Evolutionary conservation across 108 stramenopile species (phyloP).

Genomic region (Nitzschia sp.): DNA sequence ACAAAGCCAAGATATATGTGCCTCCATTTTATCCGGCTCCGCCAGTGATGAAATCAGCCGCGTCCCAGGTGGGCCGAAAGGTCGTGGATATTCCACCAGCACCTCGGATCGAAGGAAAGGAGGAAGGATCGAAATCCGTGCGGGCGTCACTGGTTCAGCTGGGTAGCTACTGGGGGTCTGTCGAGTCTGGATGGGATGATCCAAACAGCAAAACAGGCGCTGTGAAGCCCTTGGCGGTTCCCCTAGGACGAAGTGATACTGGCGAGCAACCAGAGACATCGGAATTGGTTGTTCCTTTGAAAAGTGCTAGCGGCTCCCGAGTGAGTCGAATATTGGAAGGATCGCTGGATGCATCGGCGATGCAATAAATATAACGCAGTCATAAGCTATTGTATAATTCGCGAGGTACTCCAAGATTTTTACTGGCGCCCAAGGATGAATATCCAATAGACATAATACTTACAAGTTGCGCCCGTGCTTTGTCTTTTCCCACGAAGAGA

Average conservation of each 20-base stretch:
- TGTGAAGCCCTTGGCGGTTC: slow-evolving; percentile 15
- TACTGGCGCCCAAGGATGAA: too few relatives aligned
- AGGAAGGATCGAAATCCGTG: slow-evolving; percentile 30
- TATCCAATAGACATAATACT: too few relatives aligned
- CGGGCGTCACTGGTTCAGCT: slow-evolving; percentile 56
- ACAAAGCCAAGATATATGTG: not conserved
- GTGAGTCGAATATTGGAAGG: slow-evolving; percentile 71
- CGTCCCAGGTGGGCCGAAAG: slow-evolving; percentile 10
- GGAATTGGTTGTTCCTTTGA: slow-evolving; percentile 53
- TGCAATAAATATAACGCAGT: slow-evolving; percentile 30
- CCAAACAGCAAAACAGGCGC: not conserved
- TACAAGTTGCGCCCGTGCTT: too few relatives aligned
- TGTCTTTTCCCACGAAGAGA: too few relatives aligned
- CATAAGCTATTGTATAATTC: too few relatives aligned
- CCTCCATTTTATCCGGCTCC: slow-evolving; percentile 38
- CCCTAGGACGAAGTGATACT: slow-evolving; percentile 20
- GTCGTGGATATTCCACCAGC: slow-evolving; percentile 20
- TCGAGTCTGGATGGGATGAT: slow-evolving; percentile 34
- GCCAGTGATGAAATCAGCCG: slow-evolving; percentile 17
- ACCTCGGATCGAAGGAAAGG: slow-evolving; percentile 9
- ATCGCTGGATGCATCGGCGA: slow-evolving; percentile 57
- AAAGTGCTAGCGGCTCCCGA: slow-evolving; percentile 76
- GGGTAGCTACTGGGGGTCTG: slow-evolving; percentile 51
- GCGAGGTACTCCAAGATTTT: too few relatives aligned
- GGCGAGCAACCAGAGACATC: slow-evolving; percentile 6